Percentiles rank a stretch among this genome's conserved stretches.
phyloP scores from a whole-genome alignment of 2,329 filamentous ascomycete species.

The Metarhizium anisopliae region DNA sequence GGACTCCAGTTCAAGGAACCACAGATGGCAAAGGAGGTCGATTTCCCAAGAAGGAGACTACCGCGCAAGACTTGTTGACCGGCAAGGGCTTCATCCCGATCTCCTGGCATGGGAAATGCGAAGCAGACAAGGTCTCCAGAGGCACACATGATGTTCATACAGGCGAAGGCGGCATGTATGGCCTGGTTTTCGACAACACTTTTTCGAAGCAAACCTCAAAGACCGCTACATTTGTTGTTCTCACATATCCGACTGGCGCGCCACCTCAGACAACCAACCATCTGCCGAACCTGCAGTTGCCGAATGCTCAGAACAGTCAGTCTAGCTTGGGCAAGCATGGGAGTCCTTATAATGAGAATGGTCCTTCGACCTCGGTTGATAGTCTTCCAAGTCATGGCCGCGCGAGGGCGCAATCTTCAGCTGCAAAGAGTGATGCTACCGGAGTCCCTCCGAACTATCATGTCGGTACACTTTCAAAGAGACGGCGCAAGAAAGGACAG shows the following conservation, averaged over 20 bases:
- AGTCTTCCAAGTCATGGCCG: slow-evolving; percentile 44
- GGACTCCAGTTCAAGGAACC: slow-evolving; percentile 34
- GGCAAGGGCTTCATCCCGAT: slow-evolving; percentile 61
- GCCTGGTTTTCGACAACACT: slow-evolving; percentile 95
- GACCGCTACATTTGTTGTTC: slow-evolving; percentile 85
- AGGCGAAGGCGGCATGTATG: slow-evolving; percentile 84
- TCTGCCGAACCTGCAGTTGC: slow-evolving; percentile 48
- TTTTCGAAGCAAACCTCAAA: slow-evolving; percentile 95
- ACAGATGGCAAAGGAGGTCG: slow-evolving; percentile 37
- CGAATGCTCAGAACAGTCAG: slow-evolving; percentile 31
- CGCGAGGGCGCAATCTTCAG: slow-evolving; percentile 38
- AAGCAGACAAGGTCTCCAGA: slow-evolving; percentile 90
- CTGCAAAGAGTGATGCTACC: slow-evolving; percentile 42
- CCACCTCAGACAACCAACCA: slow-evolving; percentile 68
- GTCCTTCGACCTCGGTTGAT: slow-evolving; percentile 47
- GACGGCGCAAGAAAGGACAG: slow-evolving; percentile 86
- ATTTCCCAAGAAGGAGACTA: slow-evolving; percentile 48
- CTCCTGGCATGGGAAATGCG: slow-evolving; percentile 89
- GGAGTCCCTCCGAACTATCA: slow-evolving; percentile 51
- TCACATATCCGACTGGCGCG: slow-evolving; percentile 82
- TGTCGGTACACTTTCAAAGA: slow-evolving; percentile 79
- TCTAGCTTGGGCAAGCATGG: slow-evolving; percentile 42
- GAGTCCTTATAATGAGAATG: slow-evolving; percentile 35
- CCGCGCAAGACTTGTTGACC: slow-evolving; percentile 54
- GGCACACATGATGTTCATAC: slow-evolving; percentile 73